phyloP scores from a whole-genome alignment of 345 rosid species.

The Clarkia xantiana region DNA sequence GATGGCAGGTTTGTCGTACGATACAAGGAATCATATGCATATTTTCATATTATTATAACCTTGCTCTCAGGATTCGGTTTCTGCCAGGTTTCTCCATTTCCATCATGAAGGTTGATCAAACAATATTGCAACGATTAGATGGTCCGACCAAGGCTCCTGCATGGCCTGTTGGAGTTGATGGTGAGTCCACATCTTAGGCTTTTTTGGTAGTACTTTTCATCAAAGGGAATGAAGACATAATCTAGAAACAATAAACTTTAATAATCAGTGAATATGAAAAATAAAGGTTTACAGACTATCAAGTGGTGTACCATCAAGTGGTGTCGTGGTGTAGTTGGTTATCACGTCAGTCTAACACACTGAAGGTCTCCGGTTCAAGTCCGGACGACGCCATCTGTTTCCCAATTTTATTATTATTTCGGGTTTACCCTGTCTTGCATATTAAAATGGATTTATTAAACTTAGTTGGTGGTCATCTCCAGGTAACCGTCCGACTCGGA shows the following conservation, averaged over 20 bases:
- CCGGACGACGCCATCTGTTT: too few species aligned
- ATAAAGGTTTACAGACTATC: too few species aligned
- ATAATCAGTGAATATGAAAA: too few species aligned
- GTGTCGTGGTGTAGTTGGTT: conserved; percentile 93
- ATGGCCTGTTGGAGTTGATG: conserved; percentile 85
- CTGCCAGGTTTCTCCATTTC: conserved; percentile 76
- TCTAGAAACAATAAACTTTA: too few species aligned
- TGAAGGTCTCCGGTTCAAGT: conserved; percentile 97
- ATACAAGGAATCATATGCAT: background rate
- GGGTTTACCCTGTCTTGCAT: too few species aligned
- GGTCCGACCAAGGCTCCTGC: conserved; percentile 83
- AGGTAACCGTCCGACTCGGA: conserved; percentile 77
- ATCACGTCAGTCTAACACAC: conserved; percentile 98
- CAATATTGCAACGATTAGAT: conserved; percentile 58
- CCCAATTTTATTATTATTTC: too few species aligned
- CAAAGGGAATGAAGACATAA: background rate
- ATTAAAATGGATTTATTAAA: too few species aligned
- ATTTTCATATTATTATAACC: background rate
- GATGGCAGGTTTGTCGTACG: conserved; percentile 67
- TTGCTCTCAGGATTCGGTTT: background rate
- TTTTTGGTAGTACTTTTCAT: background rate
- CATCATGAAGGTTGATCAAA: conserved; percentile 74
- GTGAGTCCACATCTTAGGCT: conserved; percentile 15
- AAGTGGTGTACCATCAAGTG: too few species aligned
- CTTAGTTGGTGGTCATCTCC: background rate